Conservation (phyloP, 179 eudicot genomes). For the Silene vulgaris region DNA sequence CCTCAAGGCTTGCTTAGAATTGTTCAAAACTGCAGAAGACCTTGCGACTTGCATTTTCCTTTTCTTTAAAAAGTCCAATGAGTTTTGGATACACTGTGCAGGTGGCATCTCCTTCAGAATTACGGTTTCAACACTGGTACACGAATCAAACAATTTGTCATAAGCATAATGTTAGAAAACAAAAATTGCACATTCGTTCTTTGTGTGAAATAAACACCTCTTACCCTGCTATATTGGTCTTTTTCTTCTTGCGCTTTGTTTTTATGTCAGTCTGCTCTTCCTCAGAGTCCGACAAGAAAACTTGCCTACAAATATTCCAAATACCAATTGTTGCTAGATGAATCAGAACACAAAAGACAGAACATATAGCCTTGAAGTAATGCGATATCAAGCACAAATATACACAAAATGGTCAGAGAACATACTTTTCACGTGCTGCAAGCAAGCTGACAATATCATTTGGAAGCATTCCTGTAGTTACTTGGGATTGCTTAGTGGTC, state of each 20-base stretch:
- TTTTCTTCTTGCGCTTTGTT: conserved; percentile 51
- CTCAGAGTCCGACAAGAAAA: conserved; percentile 80
- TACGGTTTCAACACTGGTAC: conserved; percentile 52
- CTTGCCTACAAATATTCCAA: conserved; percentile 49
- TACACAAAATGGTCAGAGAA: neutral
- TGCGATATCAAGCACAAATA: no score
- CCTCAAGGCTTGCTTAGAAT: conserved; percentile 78
- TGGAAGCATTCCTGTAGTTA: conserved; percentile 68
- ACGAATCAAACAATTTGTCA: conserved; percentile 10
- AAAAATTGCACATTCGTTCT: neutral
- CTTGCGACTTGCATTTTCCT: conserved; percentile 59
- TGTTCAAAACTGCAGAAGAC: conserved; percentile 71
- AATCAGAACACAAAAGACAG: neutral
- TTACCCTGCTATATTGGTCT: conserved; percentile 52
- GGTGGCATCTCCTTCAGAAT: conserved; percentile 65
- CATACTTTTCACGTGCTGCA: conserved; percentile 80
- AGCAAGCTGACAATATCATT: conserved; percentile 62
- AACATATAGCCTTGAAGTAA: neutral
- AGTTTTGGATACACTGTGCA: conserved; percentile 57
- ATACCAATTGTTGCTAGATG: neutral
- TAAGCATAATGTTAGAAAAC: neutral
- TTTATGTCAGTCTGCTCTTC: conserved; percentile 47
- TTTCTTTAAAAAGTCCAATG: conserved; percentile 72
- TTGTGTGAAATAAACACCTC: neutral
- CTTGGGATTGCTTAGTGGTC: conserved; percentile 30